phyloP scores from a whole-genome alignment of 176 grass and related monocot genomes.

The Musa beccarii region DNA sequence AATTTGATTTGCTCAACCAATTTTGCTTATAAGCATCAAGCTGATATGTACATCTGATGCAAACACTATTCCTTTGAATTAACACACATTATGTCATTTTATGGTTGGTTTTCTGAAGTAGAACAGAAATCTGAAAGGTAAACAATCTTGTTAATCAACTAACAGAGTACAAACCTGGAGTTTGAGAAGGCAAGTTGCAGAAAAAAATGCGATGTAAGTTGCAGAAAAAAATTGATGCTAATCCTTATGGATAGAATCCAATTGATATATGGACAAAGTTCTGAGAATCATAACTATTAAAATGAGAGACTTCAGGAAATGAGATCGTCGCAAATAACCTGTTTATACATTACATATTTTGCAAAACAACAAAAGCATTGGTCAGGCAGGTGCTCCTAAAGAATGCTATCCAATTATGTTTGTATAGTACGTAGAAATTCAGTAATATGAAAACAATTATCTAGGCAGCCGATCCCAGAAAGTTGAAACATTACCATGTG shows the following conservation, averaged over 20 bases:
- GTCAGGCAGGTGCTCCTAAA: too few species aligned
- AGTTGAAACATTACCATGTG: too few species aligned
- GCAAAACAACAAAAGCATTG: too few species aligned
- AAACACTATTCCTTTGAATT: neutral
- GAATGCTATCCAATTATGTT: too few species aligned
- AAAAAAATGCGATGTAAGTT: neutral
- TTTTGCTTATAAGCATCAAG: neutral
- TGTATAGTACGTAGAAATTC: too few species aligned
- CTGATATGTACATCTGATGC: neutral
- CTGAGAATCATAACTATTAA: neutral
- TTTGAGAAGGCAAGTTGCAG: neutral
- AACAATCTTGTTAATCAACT: too few species aligned
- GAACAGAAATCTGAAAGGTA: too few species aligned
- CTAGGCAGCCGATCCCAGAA: too few species aligned
- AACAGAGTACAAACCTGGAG: too few species aligned
- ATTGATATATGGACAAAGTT: neutral
- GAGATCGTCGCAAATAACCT: neutral
- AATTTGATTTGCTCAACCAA: neutral
- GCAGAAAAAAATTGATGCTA: too few species aligned
- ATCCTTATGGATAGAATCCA: neutral
- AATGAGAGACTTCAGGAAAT: neutral
- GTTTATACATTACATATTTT: neutral
- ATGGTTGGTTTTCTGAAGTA: too few species aligned
- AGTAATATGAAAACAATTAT: too few species aligned
- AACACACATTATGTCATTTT: neutral